Evolutionary conservation across 2,329 filamentous ascomycete genomes (phyloP).

Genomic region (Penicillium sp.): DNA sequence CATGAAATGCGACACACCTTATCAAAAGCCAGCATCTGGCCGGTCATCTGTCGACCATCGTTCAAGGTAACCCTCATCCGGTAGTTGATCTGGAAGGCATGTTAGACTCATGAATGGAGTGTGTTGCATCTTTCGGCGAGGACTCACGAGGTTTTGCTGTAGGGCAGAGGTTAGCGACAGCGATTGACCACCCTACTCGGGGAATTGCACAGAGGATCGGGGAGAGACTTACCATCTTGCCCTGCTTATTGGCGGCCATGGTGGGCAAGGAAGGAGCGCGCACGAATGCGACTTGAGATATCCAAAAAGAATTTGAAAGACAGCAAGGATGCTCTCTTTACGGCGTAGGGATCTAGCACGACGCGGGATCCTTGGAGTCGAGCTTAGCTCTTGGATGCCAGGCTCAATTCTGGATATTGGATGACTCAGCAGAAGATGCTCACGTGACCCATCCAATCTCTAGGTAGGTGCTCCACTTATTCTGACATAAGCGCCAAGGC

Average conservation of each 20-base stretch:
- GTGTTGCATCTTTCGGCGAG: neutral
- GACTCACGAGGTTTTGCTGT: conserved; percentile 70
- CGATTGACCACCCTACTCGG: conserved; percentile 39
- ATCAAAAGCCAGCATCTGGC: conserved; percentile 98
- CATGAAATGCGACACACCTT: conserved; percentile 66
- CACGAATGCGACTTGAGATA: conserved; percentile 54
- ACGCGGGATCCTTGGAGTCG: conserved; percentile 26
- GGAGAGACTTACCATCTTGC: conserved; percentile 88
- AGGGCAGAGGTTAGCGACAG: conserved; percentile 57
- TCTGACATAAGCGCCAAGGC: conserved; percentile 38
- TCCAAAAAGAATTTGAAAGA: conserved; percentile 38
- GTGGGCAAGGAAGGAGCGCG: conserved; percentile 40
- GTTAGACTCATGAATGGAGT: conserved; percentile 54
- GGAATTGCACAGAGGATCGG: conserved; percentile 20
- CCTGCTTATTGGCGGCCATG: conserved; percentile 85
- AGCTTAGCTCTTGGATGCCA: conserved; percentile 28
- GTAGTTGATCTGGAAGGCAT: conserved; percentile 83
- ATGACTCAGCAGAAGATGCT: conserved; percentile 16
- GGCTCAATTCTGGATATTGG: conserved; percentile 25
- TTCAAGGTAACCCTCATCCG: conserved; percentile 96
- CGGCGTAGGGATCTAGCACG: conserved; percentile 24
- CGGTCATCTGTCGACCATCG: conserved; percentile 94
- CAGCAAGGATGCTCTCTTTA: conserved; percentile 31
- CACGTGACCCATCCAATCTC: too few species aligned
- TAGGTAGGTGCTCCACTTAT: too few species aligned